These are phyloP conservation scores for Colletotrichum kahawae DNA, from an alignment of 2,329 filamentous ascomycete species.

Conservation along the genomic window DNA sequence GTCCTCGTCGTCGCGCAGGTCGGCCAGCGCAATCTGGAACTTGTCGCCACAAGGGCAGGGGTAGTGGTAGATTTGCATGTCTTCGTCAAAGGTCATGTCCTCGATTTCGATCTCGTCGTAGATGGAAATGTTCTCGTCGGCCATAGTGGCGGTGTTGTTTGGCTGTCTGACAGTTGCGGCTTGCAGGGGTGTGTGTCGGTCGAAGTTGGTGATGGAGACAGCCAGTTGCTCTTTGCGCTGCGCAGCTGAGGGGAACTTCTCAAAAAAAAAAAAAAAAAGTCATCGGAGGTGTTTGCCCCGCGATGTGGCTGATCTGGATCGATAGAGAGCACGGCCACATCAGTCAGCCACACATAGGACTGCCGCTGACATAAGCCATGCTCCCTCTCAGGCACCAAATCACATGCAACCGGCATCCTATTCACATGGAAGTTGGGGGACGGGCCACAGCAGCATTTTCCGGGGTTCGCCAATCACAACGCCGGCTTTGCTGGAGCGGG, in stretches of 20 bases:
- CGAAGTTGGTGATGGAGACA: neutral
- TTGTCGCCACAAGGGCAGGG: slow-evolving; percentile 97
- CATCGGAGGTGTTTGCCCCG: slow-evolving; percentile 12
- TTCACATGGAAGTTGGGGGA: slow-evolving; percentile 15
- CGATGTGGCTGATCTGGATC: slow-evolving; percentile 7
- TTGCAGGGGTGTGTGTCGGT: neutral
- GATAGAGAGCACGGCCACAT: neutral
- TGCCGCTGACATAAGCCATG: neutral
- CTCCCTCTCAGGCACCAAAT: neutral
- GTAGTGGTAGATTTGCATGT: slow-evolving; percentile 89
- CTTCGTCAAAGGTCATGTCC: slow-evolving; percentile 90
- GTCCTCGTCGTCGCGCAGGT: slow-evolving; percentile 87
- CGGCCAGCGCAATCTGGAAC: slow-evolving; percentile 87
- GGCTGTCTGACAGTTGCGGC: fast-evolving
- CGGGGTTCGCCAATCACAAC: slow-evolving; percentile 18
- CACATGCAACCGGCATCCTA: slow-evolving; percentile 18
- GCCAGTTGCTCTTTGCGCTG: neutral
- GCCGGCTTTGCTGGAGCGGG: neutral
- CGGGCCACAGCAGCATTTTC: slow-evolving; percentile 8
- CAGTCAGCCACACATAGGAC: neutral
- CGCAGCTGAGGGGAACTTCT: neutral
- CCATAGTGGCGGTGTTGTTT: slow-evolving; percentile 47
- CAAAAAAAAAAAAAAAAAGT: neutral
- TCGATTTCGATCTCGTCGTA: slow-evolving; percentile 99
- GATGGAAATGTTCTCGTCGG: slow-evolving; percentile 73